Evolutionary conservation across 2,329 filamentous ascomycete species (phyloP).

Genomic region (Apiospora phragmitis): DNA sequence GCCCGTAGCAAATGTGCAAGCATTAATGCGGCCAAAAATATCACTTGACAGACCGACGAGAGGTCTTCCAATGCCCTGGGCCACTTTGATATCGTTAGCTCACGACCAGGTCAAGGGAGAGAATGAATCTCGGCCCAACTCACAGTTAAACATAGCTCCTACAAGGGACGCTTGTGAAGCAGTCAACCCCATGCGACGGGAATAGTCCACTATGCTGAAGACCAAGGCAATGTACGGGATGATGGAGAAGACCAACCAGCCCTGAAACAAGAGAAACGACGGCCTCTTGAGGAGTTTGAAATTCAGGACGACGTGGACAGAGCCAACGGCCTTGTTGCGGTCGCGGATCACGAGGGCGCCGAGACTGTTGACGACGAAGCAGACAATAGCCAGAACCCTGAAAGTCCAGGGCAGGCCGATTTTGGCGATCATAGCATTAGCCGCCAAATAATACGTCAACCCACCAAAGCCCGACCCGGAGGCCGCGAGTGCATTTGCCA

Average conservation of each 20-base stretch:
- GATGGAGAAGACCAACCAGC: constrained; percentile 71
- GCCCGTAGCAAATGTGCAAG: constrained; percentile 66
- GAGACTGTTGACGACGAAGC: constrained; percentile 50
- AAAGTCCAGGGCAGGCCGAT: constrained; percentile 64
- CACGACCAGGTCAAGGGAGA: neutral
- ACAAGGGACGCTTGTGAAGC: constrained; percentile 69
- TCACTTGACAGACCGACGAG: constrained; percentile 74
- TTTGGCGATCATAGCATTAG: constrained; percentile 66
- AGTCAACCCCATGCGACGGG: constrained; percentile 64
- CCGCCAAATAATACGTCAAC: constrained; percentile 65
- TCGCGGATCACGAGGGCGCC: constrained; percentile 67
- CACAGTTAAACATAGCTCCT: constrained; percentile 71
- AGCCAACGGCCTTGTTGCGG: constrained; percentile 69
- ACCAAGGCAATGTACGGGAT: constrained; percentile 76
- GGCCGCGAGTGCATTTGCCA: constrained; percentile 69
- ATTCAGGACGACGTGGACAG: constrained; percentile 68
- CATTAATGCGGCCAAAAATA: constrained; percentile 69
- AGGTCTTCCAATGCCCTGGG: constrained; percentile 67
- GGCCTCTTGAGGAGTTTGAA: constrained; percentile 57
- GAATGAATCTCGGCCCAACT: constrained; percentile 30
- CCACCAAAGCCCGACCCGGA: constrained; percentile 78
- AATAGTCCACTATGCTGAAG: constrained; percentile 75
- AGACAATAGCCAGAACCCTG: constrained; percentile 43
- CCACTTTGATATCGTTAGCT: constrained; percentile 32
- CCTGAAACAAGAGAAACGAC: constrained; percentile 65